Base-by-base conservation (phyloP, 441 rosid genomes). In the Pelargonium cotyledonis region DNA sequence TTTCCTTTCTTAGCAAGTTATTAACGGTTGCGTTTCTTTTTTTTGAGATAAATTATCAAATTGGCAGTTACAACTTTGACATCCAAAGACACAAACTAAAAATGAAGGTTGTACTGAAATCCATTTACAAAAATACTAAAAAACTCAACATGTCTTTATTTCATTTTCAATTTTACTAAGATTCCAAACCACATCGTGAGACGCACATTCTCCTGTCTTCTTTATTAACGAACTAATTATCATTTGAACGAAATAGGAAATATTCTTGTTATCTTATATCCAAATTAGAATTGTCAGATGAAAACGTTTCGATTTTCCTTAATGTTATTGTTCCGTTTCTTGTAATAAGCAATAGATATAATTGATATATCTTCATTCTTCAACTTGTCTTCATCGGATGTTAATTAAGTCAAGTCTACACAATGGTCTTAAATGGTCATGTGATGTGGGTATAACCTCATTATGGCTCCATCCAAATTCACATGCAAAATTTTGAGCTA, bases 31-130 rank as follows among this genome's bases (percentile, higher is more conserved):
- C 23, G 8, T 21, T 58, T 38, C 41, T 0, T 21, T 38, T 38
- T 38, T 38, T 6, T 38, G 41, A 38, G 8, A 38, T 38, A 38
- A 38, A 38, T 38, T 38, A 38, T 38, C 41, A 38, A 38, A 38
- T 38, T 19, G 19, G 63, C 14, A 58, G 21, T 21, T 38, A 38
- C 41, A 38, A 38, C 41, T 38, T 29, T 58, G 12, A 58, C 63
- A 19, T 21, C 31, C 31, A 21, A 19, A 19, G 14, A 19, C 23
- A 57, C 26, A 58, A 8, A 23, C 29, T 35, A 40, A 61, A 61
- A 61, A 29, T 26, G 65, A 61, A 61, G 23, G 40, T 26, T 61
- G 38, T 23, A 60, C 21, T 60, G 64, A 61, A 11, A 26, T 61
- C 26, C 65, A 26, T 23, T 5, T 58, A 58, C 2, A 23, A 10